Evolutionary conservation across 176 grass and related monocot genomes (phyloP), one percentile per base, ranked within the genome.

Genomic region (Rhynchospora pubera): DNA sequence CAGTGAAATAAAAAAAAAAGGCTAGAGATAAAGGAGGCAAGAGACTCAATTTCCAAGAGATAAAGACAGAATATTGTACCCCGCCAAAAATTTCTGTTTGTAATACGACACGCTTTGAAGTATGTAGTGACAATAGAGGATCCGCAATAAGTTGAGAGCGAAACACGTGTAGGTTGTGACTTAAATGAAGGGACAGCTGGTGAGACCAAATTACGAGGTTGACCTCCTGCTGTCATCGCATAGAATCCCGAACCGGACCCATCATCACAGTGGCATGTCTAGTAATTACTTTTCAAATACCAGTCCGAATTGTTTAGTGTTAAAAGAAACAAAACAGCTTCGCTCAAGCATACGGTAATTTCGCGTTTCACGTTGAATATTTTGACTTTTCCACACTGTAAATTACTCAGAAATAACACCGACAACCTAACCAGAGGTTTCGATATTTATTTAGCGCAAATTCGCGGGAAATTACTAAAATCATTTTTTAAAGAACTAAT

Each of bases 171-270:
- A 32, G 7, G 3, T 7, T 76, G 11, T 26, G 5, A 21, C 28
- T 53, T 16, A 55, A 39, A 76, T 30, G 48, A 53, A 76, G 43
- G 13, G 22, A 26, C 46, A 76, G 72, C 72, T 76, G 22, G 51
- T 76, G 12, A 14, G 50, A 76, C 72, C 71, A 76, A 76, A 76
- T 76, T 76, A 76, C 72, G 72, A 76, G 23, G 72, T 55, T 76
- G 43, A 30, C 72, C 48, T 76, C 13, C 22, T 3, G 9, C 6
- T 26, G 48, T 76, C 72, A 53, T 2, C 21, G 24, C 68, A 48
- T 22, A 9, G 44, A 72, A 72, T 46, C 72, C 22, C 26, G 48
- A 12, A 30, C 23, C 48, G 23, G 18, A 53, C 13, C 46, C 48
- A 55, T 3, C 28, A 55, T 3, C 30, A 9, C 23, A 76, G 48